These are phyloP conservation scores for Prototheca wickerhamii DNA, from an alignment of 163 green algal species.

Conservation along the genomic window DNA sequence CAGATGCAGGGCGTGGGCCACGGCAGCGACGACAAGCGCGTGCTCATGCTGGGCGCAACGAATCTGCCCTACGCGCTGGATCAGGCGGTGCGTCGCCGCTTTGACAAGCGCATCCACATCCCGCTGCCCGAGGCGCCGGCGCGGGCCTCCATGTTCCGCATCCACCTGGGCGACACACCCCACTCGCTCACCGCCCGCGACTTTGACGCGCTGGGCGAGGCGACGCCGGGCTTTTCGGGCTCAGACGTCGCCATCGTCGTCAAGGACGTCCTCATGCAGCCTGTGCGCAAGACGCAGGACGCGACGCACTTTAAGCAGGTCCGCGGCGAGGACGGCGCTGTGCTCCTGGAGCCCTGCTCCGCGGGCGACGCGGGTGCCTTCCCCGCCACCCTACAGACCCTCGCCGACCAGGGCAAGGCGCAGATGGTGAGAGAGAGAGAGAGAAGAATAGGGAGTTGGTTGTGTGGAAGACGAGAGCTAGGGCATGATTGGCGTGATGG, in stretches of 20 bases:
- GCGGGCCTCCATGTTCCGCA: slow-evolving; percentile 90
- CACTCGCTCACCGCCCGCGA: slow-evolving; percentile 51
- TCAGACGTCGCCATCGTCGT: slow-evolving; percentile 79
- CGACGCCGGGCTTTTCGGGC: slow-evolving; percentile 68
- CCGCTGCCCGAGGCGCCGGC: slow-evolving; percentile 80
- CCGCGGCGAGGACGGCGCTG: slow-evolving; percentile 15
- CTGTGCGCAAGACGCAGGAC: slow-evolving; percentile 89
- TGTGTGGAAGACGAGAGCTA: background rate
- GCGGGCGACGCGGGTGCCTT: slow-evolving; percentile 40
- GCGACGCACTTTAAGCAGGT: slow-evolving; percentile 84
- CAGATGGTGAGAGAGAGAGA: slow-evolving; percentile 1
- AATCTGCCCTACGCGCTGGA: slow-evolving; percentile 96
- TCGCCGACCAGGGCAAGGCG: slow-evolving; percentile 35
- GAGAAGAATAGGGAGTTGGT: background rate
- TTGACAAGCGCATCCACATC: slow-evolving; percentile 86
- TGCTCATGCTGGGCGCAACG: slow-evolving; percentile 92
- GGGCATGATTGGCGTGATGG: too few relatives aligned
- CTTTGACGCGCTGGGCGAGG: slow-evolving; percentile 39
- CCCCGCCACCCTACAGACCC: slow-evolving; percentile 41
- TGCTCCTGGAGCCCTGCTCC: slow-evolving; percentile 46
- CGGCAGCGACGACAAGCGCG: slow-evolving; percentile 19
- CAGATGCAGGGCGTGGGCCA: slow-evolving; percentile 74
- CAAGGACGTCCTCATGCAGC: slow-evolving; percentile 98
- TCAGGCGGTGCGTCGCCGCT: slow-evolving; percentile 67
- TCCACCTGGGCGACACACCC: slow-evolving; percentile 91